Conservation (phyloP, 1,284 basidiomycete genomes). For the Moesziomyces aphidis region DNA sequence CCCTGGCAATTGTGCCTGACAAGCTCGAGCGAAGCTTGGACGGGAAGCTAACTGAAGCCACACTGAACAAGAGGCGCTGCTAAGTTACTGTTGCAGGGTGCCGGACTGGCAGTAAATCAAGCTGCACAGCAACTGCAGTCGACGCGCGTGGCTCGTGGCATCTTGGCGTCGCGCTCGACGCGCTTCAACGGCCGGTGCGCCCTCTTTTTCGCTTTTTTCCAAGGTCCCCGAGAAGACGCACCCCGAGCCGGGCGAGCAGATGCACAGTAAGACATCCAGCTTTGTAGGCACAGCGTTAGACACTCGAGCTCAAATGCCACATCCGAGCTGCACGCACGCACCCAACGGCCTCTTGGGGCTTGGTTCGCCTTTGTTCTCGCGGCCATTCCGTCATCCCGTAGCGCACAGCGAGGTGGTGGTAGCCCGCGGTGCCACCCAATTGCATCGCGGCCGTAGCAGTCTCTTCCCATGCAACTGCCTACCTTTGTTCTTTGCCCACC, state of each 20-base stretch:
- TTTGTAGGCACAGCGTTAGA: neutral
- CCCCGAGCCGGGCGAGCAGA: neutral
- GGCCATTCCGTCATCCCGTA: neutral
- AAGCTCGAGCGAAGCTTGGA: neutral
- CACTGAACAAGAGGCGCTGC: neutral
- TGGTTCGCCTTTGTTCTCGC: neutral
- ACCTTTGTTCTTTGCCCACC: neutral
- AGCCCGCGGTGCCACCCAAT: no score
- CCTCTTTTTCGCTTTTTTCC: neutral
- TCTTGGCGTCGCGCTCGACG: neutral
- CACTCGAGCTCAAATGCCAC: neutral
- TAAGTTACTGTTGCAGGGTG: neutral
- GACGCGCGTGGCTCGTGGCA: neutral
- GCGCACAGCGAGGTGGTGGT: no score
- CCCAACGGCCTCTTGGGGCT: neutral
- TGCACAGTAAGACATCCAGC: no score
- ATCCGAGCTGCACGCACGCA: slow-evolving; percentile 23
- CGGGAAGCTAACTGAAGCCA: neutral
- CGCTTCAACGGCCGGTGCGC: neutral
- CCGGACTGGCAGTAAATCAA: neutral
- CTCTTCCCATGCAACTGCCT: neutral
- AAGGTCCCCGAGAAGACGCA: neutral
- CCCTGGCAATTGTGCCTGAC: no score
- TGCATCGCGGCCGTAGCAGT: no score
- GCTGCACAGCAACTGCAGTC: neutral